Evolutionary conservation across 169 alveolate genomes (phyloP).

Genomic region (Blepharisma undulans): DNA sequence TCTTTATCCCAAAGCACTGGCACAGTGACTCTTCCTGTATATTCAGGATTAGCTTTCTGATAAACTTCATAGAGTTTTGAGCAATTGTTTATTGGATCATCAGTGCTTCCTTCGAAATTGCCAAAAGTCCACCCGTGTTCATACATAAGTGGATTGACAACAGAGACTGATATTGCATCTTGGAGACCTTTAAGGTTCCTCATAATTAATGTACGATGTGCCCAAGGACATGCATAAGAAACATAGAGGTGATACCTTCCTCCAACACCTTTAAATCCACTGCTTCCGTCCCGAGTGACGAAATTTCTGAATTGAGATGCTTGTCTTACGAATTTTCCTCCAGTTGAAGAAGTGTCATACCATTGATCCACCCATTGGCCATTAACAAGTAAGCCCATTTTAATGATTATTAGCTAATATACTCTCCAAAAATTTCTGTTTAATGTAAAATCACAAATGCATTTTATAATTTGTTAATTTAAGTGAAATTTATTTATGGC

Average conservation of each 20-base stretch:
- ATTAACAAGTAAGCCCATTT: neutral
- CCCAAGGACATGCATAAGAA: slow-evolving; percentile 53
- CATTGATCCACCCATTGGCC: slow-evolving; percentile 12
- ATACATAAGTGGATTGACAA: slow-evolving; percentile 41
- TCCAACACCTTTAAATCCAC: slow-evolving; percentile 28
- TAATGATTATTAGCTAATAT: neutral
- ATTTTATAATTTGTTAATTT: neutral
- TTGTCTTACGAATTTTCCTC: slow-evolving; percentile 2
- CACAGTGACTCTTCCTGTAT: slow-evolving; percentile 49
- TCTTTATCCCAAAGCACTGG: slow-evolving; percentile 63
- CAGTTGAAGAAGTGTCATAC: neutral
- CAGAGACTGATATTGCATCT: slow-evolving; percentile 32
- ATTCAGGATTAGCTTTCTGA: slow-evolving; percentile 41
- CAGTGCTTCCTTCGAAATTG: slow-evolving; percentile 46
- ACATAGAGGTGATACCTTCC: slow-evolving; percentile 45
- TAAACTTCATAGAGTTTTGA: slow-evolving; percentile 46
- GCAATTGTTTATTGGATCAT: slow-evolving; percentile 40
- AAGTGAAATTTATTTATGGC: neutral
- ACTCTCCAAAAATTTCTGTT: neutral
- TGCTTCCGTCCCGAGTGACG: slow-evolving; percentile 14
- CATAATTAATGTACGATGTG: slow-evolving; percentile 37
- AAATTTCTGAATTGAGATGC: slow-evolving; percentile 7
- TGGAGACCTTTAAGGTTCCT: slow-evolving; percentile 35
- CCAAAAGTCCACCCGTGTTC: slow-evolving; percentile 29
- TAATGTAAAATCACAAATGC: neutral